These are phyloP conservation scores for Arabidopsis thaliana DNA, from an alignment of 345 rosid species.

Conservation along the genomic window TAIR10.1 NC_003075.7:12966501-12967000, in stretches of 20 bases:
- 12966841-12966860: neutral
- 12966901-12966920: neutral
- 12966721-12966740: neutral
- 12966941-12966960: neutral
- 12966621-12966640: neutral
- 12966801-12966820: neutral
- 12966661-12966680: neutral
- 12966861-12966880: neutral
- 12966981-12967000: neutral
- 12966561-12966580: slow-evolving; percentile 17
- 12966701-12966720: neutral
- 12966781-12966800: too few species aligned
- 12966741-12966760: neutral
- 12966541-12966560: slow-evolving; percentile 13
- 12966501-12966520: slow-evolving; percentile 20
- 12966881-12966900: too few species aligned
- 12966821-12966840: neutral
- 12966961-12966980: neutral
- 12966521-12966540: neutral
- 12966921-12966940: neutral
- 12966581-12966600: slow-evolving; percentile 21
- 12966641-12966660: neutral
- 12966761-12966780: too few species aligned
- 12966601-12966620: neutral
- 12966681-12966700: neutral